Base-by-base conservation (phyloP, 106 monocot genomes). In the Dendrobium huoshanense region DNA sequence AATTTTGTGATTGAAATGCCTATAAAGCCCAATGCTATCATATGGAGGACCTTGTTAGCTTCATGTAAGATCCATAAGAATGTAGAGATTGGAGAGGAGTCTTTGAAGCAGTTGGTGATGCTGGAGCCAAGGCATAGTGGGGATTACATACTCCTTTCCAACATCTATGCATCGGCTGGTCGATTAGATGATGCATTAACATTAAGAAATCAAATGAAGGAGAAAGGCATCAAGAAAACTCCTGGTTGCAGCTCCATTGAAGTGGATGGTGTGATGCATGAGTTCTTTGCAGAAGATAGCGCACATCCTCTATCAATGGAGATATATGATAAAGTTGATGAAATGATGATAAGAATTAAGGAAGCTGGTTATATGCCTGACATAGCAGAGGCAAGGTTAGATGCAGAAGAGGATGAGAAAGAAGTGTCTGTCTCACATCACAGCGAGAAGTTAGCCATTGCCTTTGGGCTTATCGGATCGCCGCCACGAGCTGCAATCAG, bases 231-330 rank as follows among this genome's bases (percentile, higher is more conserved):
- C 15, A 87, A 84, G 84, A 93, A 88, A 77, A 78, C 75, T 19
- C 93, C 93, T 27, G 93, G 90, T 0, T 93, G 90, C 29, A 93
- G 82, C 65, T 81, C 87, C 22, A 89, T 93, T 61, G 93, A 91
- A 79, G 19, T 93, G 55, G 82, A 82, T 76, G 90, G 91, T 4
- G 79, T 27, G 19, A 81, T 93, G 31, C 72, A 89, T 77, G 89
- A 93, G 79, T 93, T 93, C 84, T 93, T 93, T 64, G 90, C 93
- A 4, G 90, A 89, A 79, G 94, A 94, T 49, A 84, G 76, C 77
- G 75, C 77, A 11, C 90, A 90, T 47, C 92, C 90, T 64, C 79
- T 87, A n/a, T 83, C 82, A 0, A 73, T 77, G 64, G 86, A 88
- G 83, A 93, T 93, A 88, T 93, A 90, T 64, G 77, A 72, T 0